A percentile compares a stretch with the other conserved stretches of the same genome.
Evolutionary conservation across 306 rosid species (phyloP).

Genomic region (Datisca glomerata): DNA sequence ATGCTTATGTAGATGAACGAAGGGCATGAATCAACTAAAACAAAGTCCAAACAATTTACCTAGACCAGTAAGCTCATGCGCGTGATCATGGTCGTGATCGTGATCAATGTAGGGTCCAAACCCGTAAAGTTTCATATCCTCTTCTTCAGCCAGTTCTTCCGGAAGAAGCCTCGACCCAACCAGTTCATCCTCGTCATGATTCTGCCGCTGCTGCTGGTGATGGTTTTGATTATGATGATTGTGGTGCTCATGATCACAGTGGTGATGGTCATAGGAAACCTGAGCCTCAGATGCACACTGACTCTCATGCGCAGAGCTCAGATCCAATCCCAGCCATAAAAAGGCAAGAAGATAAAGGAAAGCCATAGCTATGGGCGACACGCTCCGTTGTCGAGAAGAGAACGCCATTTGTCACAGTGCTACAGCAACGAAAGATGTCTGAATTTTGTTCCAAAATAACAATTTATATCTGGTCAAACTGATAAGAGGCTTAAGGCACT

Average conservation of each 20-base stretch:
- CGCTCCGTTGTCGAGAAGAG: not conserved
- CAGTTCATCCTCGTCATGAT: constrained; percentile 10
- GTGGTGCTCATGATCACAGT: constrained; percentile 23
- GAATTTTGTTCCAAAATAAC: no score
- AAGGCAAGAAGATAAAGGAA: constrained; percentile 14
- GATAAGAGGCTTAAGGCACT: no score
- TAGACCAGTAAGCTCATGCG: constrained; percentile 42
- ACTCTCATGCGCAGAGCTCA: constrained; percentile 24
- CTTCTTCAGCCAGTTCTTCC: constrained; percentile 93
- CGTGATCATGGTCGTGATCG: constrained; percentile 16
- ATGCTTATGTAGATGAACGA: no score
- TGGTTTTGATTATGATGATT: constrained; percentile 20
- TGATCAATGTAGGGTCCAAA: constrained; percentile 38
- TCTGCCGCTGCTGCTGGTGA: constrained; percentile 9
- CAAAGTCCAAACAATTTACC: constrained; percentile 26
- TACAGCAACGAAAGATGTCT: not conserved
- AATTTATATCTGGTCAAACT: no score
- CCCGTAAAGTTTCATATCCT: constrained; percentile 76
- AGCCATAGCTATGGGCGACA: constrained; percentile 8
- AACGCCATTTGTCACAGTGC: constrained; percentile 1
- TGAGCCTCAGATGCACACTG: constrained; percentile 15
- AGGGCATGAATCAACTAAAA: not conserved
- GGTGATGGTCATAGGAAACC: constrained; percentile 17
- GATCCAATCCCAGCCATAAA: constrained; percentile 38
- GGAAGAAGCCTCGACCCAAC: constrained; percentile 49